Evolutionary conservation across 805 yeast species (phyloP), one percentile per base, ranked within the genome.

Genomic region (Blastobotrys muscicola): DNA sequence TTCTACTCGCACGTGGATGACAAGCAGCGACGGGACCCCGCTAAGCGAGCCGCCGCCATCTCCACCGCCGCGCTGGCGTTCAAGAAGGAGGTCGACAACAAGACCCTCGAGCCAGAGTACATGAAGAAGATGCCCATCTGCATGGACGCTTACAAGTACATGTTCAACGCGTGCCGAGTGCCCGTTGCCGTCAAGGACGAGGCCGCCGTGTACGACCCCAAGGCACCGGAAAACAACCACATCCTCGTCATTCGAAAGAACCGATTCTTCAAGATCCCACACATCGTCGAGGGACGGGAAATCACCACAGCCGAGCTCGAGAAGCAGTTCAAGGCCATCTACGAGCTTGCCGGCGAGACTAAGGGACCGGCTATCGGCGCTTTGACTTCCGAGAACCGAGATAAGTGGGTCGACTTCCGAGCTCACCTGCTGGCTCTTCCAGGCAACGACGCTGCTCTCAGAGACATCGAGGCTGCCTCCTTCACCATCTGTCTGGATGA

Each of bases 101-200:
- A 85, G 63, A 68, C 82, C 11, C 70, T 90, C 53, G 85, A 80
- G 45, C 85, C 95, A 3, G 97, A 90, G 64, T 63, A 68, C 45
- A 68, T 85, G 59, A 83, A 77, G 65, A 80, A 78, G 42, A 70
- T 70, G 51, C 95, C 97, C n/a, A 82, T 78, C 59, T 90, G 97
- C 66, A 90, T 90, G 97, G 87, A 85, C 62, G 80, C 94, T 30
- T 89, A 85, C 74, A 76, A 76, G 57, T 76, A 78, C 68, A 82
- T 90, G 95, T 90, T 90, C 72, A 85, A 87, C 70, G 85, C 82
- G 59, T 75, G 84, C 45, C 75, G 97, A 55, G 73, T 85, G 42
- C 53, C 56, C 15, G 56, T 53, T 23, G 54, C 50, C 15, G 66
- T 64, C 12, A 61, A 72, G 45, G 97, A 90, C 61, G 69, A 73